Evolutionary conservation across 2,329 filamentous ascomycete genomes (phyloP).

Genomic region (Exophiala aquamarina): DNA sequence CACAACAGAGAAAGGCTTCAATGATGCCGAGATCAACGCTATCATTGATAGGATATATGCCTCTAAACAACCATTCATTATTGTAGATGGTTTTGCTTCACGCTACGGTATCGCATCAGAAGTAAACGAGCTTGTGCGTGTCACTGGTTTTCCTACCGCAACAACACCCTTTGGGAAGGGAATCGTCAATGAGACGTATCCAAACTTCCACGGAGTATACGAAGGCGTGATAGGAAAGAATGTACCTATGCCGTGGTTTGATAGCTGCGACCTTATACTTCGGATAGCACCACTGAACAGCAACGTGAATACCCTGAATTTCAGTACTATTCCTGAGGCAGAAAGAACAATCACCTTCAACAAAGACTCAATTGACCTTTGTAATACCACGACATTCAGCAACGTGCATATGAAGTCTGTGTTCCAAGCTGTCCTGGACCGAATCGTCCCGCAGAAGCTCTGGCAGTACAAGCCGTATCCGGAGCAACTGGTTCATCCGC

Average conservation of each 20-base stretch:
- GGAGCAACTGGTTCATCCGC: slow-evolving; percentile 43
- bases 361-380: slow-evolving; percentile 61
- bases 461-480: slow-evolving; percentile 29
- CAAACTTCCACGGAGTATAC: slow-evolving; percentile 52
- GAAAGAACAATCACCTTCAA: slow-evolving; percentile 72
- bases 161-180: slow-evolving; percentile 51
- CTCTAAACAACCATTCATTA: slow-evolving; percentile 49
- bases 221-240: slow-evolving; percentile 41
- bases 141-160: slow-evolving; percentile 48
- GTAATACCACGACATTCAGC: too few relatives aligned
- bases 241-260: slow-evolving; percentile 37
- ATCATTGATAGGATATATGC: slow-evolving; percentile 42
- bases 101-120: slow-evolving; percentile 37
- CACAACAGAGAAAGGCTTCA: slow-evolving; percentile 10
- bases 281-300: slow-evolving; percentile 48
- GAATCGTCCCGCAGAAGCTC: slow-evolving; percentile 32
- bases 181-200: slow-evolving; percentile 46
- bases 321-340: slow-evolving; percentile 27
- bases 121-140: slow-evolving; percentile 42
- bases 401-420: too few relatives aligned
- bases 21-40: slow-evolving; percentile 17
- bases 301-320: slow-evolving; percentile 42
- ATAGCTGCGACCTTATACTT: slow-evolving; percentile 45
- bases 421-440: slow-evolving; percentile 60
- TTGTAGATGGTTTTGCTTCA: slow-evolving; percentile 51